Percentiles rank a stretch among this genome's conserved stretches.
These are phyloP conservation scores for Dactylellina drechsleri DNA, from an alignment of 2,329 filamentous ascomycete genomes.

Conservation along the genomic window DNA sequence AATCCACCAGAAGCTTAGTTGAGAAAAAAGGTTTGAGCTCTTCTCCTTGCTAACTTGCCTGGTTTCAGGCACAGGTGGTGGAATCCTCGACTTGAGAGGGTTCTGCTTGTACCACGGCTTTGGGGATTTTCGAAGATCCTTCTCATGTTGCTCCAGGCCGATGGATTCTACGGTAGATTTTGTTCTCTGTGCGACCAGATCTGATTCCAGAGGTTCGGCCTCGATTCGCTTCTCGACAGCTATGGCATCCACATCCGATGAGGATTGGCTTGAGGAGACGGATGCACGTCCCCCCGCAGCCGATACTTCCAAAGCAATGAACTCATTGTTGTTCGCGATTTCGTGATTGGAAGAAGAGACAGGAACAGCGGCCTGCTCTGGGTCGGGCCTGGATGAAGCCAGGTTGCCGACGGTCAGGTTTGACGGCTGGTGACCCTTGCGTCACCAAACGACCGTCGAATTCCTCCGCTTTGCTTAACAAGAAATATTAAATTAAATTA, in stretches of 20 bases:
- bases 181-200: slow-evolving; percentile 21
- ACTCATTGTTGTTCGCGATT: background rate
- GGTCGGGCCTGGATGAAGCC: slow-evolving; percentile 37
- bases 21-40: slow-evolving; percentile 89
- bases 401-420: slow-evolving; percentile 18
- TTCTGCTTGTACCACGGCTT: slow-evolving; percentile 63
- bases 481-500: too few species aligned
- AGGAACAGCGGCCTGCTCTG: slow-evolving; percentile 8
- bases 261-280: background rate
- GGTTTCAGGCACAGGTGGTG: slow-evolving; percentile 69
- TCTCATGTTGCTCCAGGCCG: slow-evolving; percentile 23
- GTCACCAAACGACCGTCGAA: background rate
- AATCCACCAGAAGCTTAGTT: slow-evolving; percentile 97
- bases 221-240: slow-evolving; percentile 35
- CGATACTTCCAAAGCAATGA: background rate
- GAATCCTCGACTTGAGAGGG: slow-evolving; percentile 64
- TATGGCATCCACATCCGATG: slow-evolving; percentile 38
- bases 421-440: slow-evolving; percentile 1
- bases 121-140: slow-evolving; percentile 36
- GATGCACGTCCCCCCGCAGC: slow-evolving; percentile 4
- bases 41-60: slow-evolving; percentile 75
- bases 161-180: slow-evolving; percentile 33
- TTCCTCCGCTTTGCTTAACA: too few species aligned
- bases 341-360: background rate
- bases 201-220: slow-evolving; percentile 21